These are phyloP conservation scores for Colletotrichum paranaense DNA, from an alignment of 2,329 filamentous ascomycete genomes.

Conservation along the genomic window DNA sequence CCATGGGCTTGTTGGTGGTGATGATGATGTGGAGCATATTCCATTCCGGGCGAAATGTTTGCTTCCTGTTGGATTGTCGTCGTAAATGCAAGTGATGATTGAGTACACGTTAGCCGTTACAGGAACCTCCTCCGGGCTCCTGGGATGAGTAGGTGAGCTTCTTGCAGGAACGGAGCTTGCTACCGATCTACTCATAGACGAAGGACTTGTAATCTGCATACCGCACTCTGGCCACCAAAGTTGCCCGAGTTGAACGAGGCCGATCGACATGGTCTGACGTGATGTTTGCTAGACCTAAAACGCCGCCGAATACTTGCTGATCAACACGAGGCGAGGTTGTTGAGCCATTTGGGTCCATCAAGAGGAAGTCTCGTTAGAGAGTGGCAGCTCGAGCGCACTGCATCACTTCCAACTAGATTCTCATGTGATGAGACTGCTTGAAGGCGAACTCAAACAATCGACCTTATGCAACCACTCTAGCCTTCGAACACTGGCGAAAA, in stretches of 20 bases:
- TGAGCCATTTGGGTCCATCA: background rate
- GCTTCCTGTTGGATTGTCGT: conserved; percentile 6
- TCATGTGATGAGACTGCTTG: background rate
- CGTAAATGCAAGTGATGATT: background rate
- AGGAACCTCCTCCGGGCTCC: conserved; percentile 12
- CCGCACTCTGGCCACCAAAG: background rate
- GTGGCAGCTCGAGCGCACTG: background rate
- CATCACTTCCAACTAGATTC: background rate
- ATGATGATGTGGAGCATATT: background rate
- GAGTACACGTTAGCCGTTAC: background rate
- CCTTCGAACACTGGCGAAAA: background rate
- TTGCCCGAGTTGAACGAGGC: background rate
- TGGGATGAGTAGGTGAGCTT: background rate
- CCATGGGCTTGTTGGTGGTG: conserved; percentile 1
- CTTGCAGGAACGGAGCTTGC: background rate
- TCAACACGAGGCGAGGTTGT: background rate
- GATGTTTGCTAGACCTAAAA: background rate
- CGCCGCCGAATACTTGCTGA: background rate
- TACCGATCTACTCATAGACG: background rate
- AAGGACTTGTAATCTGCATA: background rate
- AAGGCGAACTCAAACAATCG: background rate
- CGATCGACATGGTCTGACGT: background rate
- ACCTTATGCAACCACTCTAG: background rate
- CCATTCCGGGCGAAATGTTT: conserved; percentile 25
- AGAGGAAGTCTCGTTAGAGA: background rate